Percentiles rank a stretch among this genome's conserved stretches.
phyloP scores from a whole-genome alignment of 139 green algal species.

The Tetradesmus lagerheimii region DNA sequence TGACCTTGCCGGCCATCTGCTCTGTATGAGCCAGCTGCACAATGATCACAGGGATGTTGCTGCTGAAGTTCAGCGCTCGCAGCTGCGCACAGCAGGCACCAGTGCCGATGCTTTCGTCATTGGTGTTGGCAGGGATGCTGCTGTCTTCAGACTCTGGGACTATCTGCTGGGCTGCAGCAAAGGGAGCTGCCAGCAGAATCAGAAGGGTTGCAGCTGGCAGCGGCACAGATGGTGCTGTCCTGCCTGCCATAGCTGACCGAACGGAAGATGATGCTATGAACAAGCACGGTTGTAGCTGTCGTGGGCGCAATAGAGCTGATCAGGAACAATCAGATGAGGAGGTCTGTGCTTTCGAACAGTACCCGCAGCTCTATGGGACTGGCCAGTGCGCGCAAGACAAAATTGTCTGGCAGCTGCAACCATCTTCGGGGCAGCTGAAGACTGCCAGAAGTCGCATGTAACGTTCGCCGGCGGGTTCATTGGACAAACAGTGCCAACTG shows the following conservation, averaged over 20 bases:
- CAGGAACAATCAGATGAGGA: too few species aligned
- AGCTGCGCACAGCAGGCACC: slow-evolving; percentile 7
- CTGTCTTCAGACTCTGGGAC: background rate
- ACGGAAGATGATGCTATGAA: background rate
- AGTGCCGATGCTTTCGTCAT: background rate
- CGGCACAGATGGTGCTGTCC: background rate
- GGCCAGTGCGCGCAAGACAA: background rate
- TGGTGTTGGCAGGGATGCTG: background rate
- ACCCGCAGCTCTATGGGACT: too few species aligned
- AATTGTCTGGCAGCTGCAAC: background rate
- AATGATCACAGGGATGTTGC: slow-evolving; percentile 60
- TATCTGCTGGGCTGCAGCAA: background rate
- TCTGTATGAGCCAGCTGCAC: slow-evolving; percentile 13
- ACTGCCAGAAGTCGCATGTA: background rate
- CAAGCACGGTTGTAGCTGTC: background rate
- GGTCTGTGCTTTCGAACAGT: too few species aligned
- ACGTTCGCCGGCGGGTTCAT: background rate
- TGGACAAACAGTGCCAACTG: slow-evolving; percentile 5
- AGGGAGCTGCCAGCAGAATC: background rate
- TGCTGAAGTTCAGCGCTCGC: slow-evolving; percentile 48
- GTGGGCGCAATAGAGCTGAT: background rate
- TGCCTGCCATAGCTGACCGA: background rate
- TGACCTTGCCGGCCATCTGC: slow-evolving; percentile 13
- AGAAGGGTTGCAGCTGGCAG: slow-evolving; percentile 3
- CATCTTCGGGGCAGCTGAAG: background rate